These are phyloP conservation scores for Hypomyces perniciosus DNA, from an alignment of 2,329 filamentous ascomycete genomes.

Conservation along the genomic window DNA sequence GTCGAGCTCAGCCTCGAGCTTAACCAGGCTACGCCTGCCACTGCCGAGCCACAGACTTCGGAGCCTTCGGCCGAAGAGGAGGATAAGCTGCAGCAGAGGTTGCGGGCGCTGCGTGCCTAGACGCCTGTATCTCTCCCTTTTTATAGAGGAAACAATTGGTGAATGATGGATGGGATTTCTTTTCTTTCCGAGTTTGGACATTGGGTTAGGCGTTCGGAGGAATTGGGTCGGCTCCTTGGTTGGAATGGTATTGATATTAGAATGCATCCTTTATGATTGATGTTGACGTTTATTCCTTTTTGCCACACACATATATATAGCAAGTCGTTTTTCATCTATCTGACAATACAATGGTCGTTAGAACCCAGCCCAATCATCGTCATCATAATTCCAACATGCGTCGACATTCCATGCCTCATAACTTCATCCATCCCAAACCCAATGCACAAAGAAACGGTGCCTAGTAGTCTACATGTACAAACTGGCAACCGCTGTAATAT, in stretches of 20 bases:
- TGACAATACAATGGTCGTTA: no score
- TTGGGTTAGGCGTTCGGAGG: conserved; percentile 11
- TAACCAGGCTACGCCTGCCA: conserved; percentile 47
- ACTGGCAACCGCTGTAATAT: conserved; percentile 85
- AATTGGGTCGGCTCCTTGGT: background rate
- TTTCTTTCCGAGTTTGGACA: background rate
- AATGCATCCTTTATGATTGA: no score
- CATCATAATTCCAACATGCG: background rate
- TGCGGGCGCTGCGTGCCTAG: conserved; percentile 49
- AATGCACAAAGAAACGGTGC: background rate
- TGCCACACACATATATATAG: background rate
- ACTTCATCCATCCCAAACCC: background rate
- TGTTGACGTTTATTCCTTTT: no score
- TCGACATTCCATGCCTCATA: background rate
- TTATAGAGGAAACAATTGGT: conserved; percentile 5
- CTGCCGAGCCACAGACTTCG: conserved; percentile 52
- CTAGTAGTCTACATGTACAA: conserved; percentile 64
- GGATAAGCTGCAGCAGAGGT: conserved; percentile 61
- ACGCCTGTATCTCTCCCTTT: no score
- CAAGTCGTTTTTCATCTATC: background rate
- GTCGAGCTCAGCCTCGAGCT: conserved; percentile 77
- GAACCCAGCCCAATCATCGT: no score
- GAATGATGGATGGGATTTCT: conserved; percentile 7
- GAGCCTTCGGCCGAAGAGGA: conserved; percentile 74
- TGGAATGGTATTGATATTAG: no score